A percentile compares a stretch with the other conserved stretches of the same genome.
Evolutionary conservation across 1,284 basidiomycete species (phyloP).

Genomic region (Moniliophthora roreri): DNA sequence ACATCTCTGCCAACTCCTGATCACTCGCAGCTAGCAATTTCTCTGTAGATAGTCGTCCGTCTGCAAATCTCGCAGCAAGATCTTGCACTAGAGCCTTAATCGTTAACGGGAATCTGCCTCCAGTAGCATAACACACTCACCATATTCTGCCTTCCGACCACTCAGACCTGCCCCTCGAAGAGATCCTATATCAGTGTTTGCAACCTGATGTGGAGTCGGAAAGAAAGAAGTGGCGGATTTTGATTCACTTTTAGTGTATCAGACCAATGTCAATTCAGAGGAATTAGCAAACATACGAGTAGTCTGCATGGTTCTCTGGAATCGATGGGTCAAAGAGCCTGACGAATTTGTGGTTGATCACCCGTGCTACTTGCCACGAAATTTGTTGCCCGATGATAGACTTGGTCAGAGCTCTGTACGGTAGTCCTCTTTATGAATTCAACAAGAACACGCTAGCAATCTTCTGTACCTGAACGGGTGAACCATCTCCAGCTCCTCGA

Average conservation of each 20-base stretch:
- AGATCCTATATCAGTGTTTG: conserved; percentile 51
- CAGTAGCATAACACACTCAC: conserved; percentile 37
- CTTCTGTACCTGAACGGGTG: conserved; percentile 69
- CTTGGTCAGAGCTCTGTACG: conserved; percentile 55
- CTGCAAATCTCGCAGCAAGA: conserved; percentile 73
- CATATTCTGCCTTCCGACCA: conserved; percentile 82
- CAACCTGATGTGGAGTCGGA: conserved; percentile 71
- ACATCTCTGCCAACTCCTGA: conserved; percentile 71
- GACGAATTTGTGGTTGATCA: conserved; percentile 83
- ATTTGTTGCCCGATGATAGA: conserved; percentile 88
- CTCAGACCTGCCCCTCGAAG: conserved; percentile 77
- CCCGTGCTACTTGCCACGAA: conserved; percentile 85
- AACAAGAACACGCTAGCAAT: background rate
- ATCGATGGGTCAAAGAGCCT: conserved; percentile 72
- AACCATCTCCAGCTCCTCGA: conserved; percentile 66
- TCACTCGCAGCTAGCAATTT: conserved; percentile 72
- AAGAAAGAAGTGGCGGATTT: conserved; percentile 45
- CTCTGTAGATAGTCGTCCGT: conserved; percentile 73
- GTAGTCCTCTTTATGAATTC: background rate
- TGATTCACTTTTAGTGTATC: conserved; percentile 6
- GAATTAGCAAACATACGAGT: conserved; percentile 25
- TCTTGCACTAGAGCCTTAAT: conserved; percentile 58
- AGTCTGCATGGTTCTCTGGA: conserved; percentile 62
- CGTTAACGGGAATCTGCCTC: background rate
- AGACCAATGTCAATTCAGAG: background rate